Base-by-base conservation (phyloP, 306 rosid species). In the Lathyrus oleraceus region DNA sequence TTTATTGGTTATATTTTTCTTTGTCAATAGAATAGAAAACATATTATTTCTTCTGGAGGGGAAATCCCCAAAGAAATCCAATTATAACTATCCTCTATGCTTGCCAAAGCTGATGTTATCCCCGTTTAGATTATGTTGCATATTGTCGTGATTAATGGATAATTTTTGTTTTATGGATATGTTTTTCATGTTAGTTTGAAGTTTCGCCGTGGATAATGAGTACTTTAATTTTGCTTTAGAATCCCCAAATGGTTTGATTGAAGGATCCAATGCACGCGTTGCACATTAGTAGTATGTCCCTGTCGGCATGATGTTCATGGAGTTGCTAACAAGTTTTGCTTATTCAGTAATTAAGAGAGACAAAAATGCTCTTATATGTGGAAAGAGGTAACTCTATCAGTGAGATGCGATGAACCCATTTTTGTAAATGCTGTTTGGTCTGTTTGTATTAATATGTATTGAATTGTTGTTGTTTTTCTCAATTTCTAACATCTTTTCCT, bases 11-110 rank as follows among this genome's bases (percentile, higher is more conserved):
- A 8, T 38, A 21, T 23, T 48, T 65, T 66, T 17, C 40, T 48
- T 65, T 66, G 45, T 35, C 45, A 45, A 36, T 58, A 40, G n/a
- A n/a, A n/a, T n/a, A n/a, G 52, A 72, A 47, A 72, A 32, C 28
- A 27, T 40, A 65, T 48, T 65, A 16, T 59, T 39, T n/a, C n/a
- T n/a, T n/a, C n/a, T n/a, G n/a, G 65, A 17, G 8, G n/a, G n/a
- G n/a, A n/a, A n/a, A n/a, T n/a, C n/a, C n/a, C 42, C 10, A 7
- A 35, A 53, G 49, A 28, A 27, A 40, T 48, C 40, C 65, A 40
- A 52, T 61, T 73, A 14, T 73, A 53, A 53, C 42, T 35, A 47
- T 57, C 25, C 35, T 39, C 45, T 74, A 32, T 35, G 54, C 54
- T 45, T 16, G 54, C 52, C 38, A 13, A 72, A 61, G 17, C 30